These are phyloP conservation scores for Sicyos baderoa DNA, from an alignment of 306 rosid species.

Conservation along the genomic window DNA sequence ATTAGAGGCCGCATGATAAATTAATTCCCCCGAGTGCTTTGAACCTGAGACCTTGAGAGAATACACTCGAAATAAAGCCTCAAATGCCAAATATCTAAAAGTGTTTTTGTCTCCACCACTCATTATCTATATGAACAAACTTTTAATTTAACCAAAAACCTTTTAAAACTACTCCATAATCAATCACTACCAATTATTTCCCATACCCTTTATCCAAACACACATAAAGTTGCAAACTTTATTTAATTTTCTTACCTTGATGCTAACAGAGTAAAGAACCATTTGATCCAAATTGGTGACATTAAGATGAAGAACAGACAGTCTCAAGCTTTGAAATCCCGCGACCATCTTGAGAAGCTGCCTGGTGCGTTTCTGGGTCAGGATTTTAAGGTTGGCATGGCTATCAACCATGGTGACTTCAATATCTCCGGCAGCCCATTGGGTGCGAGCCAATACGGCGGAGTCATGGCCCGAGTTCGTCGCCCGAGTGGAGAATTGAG, in stretches of 20 bases:
- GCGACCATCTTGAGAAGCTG: conserved; percentile 57
- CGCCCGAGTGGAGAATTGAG: conserved; percentile 58
- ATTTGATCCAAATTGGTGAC: conserved; percentile 44
- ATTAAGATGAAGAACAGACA: conserved; percentile 73
- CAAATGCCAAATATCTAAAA: too few species aligned
- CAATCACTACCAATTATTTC: too few species aligned
- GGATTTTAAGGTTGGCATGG: conserved; percentile 75
- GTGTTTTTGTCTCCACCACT: too few species aligned
- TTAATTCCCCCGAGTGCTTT: too few species aligned
- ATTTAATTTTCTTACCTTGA: conserved; percentile 41
- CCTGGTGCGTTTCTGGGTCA: conserved; percentile 41
- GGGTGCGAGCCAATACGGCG: not conserved
- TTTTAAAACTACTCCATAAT: too few species aligned
- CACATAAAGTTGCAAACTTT: not conserved
- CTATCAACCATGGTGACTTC: conserved; percentile 81
- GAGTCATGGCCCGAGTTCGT: conserved; percentile 20
- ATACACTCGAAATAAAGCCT: too few species aligned
- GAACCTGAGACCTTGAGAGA: too few species aligned
- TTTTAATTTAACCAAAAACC: too few species aligned
- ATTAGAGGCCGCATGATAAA: too few species aligned
- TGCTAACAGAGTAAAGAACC: conserved; percentile 73
- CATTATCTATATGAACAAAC: too few species aligned
- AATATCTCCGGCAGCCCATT: conserved; percentile 51
- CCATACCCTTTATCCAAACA: too few species aligned
- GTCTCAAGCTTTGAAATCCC: conserved; percentile 52